These are phyloP conservation scores for Isatis tinctoria DNA, from an alignment of 345 rosid species.

Conservation along the genomic window DNA sequence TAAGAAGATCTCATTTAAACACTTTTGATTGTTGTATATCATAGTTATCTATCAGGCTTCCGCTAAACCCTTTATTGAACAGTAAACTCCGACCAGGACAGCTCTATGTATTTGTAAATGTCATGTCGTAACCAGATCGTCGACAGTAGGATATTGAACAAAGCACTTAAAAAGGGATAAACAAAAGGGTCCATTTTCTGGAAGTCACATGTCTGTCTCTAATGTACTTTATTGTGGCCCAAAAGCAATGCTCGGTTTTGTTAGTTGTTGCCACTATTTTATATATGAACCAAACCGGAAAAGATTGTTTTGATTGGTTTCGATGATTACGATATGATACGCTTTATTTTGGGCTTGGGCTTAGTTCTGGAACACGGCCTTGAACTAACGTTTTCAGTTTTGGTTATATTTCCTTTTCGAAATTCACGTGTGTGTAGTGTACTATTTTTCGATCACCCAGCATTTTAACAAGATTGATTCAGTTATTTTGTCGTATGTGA, in stretches of 20 bases:
- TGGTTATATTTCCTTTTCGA: neutral
- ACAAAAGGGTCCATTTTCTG: conserved; percentile 23
- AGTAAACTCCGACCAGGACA: conserved; percentile 33
- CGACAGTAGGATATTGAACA: neutral
- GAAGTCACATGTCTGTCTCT: conserved; percentile 18
- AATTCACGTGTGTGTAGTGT: neutral
- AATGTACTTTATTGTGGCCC: conserved; percentile 25
- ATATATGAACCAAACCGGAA: neutral
- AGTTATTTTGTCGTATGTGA: neutral
- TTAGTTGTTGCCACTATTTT: neutral
- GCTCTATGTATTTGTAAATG: conserved; percentile 19
- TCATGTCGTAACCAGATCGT: conserved; percentile 29
- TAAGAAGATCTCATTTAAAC: neutral
- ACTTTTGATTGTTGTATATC: neutral
- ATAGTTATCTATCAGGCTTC: neutral
- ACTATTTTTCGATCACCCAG: neutral
- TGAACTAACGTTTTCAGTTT: neutral
- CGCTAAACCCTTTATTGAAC: conserved; percentile 6
- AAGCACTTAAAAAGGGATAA: conserved; percentile 7
- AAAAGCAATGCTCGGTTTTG: conserved; percentile 7
- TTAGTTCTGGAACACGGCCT: neutral
- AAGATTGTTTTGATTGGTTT: neutral
- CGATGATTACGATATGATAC: neutral
- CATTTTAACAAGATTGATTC: neutral
- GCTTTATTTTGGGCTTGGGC: neutral